Percentiles rank a stretch among this genome's conserved stretches.
phyloP scores from a whole-genome alignment of 768 basidiomycete species.

The Hygrocybe coccinea region DNA sequence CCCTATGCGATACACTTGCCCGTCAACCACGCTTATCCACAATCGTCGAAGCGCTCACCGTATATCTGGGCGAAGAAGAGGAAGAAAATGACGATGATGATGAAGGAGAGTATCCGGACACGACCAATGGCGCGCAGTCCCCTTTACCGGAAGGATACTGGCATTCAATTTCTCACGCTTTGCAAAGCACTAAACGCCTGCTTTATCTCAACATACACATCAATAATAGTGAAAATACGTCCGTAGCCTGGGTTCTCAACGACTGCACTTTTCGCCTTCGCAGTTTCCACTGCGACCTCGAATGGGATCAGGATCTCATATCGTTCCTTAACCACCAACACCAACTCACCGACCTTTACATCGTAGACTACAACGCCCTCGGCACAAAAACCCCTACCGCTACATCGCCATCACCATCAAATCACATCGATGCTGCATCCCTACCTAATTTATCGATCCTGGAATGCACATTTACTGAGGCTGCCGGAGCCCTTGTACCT shows the following conservation, averaged over 20 bases:
- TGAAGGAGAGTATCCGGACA: conserved; percentile 21
- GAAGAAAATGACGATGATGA: conserved; percentile 24
- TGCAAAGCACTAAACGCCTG: conserved; percentile 43
- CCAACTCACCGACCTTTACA: conserved; percentile 46
- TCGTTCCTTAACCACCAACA: conserved; percentile 47
- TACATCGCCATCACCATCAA: not conserved
- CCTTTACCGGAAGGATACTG: conserved; percentile 41
- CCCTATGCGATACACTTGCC: conserved; percentile 46
- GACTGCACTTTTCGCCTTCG: conserved; percentile 50
- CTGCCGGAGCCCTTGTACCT: conserved; percentile 52
- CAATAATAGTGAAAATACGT: conserved; percentile 29
- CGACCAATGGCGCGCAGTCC: not conserved
- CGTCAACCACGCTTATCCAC: conserved; percentile 43
- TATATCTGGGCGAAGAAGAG: conserved; percentile 38
- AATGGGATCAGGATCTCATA: conserved; percentile 56
- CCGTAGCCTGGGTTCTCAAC: conserved; percentile 39
- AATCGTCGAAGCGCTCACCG: conserved; percentile 52
- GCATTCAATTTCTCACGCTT: conserved; percentile 44
- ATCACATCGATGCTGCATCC: conserved; percentile 27
- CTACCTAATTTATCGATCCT: conserved; percentile 50
- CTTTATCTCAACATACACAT: conserved; percentile 49
- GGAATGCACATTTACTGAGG: conserved; percentile 67
- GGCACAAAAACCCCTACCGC: conserved; percentile 16
- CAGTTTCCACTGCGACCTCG: conserved; percentile 60
- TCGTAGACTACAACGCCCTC: conserved; percentile 40